Percentiles rank a stretch among this genome's conserved stretches.
Evolutionary conservation across 1,284 basidiomycete genomes (phyloP).

Genomic region (Gymnopus androsaceus): DNA sequence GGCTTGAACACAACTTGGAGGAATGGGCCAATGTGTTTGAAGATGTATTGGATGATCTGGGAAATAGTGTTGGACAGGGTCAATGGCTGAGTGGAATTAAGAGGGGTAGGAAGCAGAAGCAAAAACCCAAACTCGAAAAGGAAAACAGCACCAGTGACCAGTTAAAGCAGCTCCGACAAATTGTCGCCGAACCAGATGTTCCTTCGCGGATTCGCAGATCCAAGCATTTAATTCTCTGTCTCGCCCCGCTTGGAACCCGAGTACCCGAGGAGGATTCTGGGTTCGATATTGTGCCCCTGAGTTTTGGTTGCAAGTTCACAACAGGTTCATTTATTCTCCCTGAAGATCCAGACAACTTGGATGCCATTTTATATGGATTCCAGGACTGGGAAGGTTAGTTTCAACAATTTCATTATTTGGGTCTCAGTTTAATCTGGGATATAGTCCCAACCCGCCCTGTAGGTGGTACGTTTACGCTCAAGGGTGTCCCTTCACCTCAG

Average conservation of each 20-base stretch:
- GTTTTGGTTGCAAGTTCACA: constrained; percentile 48
- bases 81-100: constrained; percentile 36
- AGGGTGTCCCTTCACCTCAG: constrained; percentile 41
- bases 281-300: constrained; percentile 41
- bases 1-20: constrained; percentile 25
- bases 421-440: constrained; percentile 11
- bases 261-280: constrained; percentile 40
- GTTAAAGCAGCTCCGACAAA: constrained; percentile 14
- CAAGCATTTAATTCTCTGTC: constrained; percentile 53
- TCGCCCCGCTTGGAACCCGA: constrained; percentile 38
- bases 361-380: constrained; percentile 47
- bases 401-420: background rate
- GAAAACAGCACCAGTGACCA: constrained; percentile 4
- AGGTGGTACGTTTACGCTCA: constrained; percentile 62
- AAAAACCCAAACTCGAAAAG: background rate
- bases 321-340: constrained; percentile 44
- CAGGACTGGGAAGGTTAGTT: constrained; percentile 42
- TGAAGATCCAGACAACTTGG: constrained; percentile 25
- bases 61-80: constrained; percentile 32
- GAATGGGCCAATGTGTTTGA: constrained; percentile 31
- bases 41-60: constrained; percentile 38
- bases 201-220: constrained; percentile 33
- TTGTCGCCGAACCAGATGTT: constrained; percentile 28
- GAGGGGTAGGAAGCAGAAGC: constrained; percentile 12
- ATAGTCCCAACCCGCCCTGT: constrained; percentile 40